Evolutionary conservation across 1,139 yeast species (phyloP).

Genomic region (Yamadazyma atmosphaerica): DNA sequence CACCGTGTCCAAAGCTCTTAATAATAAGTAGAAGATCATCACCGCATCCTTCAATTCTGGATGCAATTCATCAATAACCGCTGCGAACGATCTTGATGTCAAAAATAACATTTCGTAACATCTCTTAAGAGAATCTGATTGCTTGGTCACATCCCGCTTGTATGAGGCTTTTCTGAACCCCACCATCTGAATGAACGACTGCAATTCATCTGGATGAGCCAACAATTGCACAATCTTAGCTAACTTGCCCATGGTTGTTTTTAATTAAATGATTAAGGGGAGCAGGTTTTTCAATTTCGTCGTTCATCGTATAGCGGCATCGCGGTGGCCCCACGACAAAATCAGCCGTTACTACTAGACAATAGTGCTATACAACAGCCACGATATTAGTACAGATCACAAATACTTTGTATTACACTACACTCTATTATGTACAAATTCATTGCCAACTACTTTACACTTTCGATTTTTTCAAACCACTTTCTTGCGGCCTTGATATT

Average conservation of each 20-base stretch:
- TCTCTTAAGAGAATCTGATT: constrained; percentile 50
- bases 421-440: background rate
- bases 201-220: constrained; percentile 71
- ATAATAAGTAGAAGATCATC: constrained; percentile 78
- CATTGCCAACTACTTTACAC: constrained; percentile 12
- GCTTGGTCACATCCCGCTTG: constrained; percentile 26
- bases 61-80: constrained; percentile 87
- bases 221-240: constrained; percentile 44
- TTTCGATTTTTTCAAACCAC: constrained; percentile 64
- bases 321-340: too few species aligned
- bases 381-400: too few species aligned
- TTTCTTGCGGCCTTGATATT: constrained; percentile 67
- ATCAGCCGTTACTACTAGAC: too few species aligned
- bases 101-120: constrained; percentile 67
- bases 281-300: constrained; percentile 1
- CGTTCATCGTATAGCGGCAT: constrained; percentile 2
- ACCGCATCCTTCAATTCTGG: constrained; percentile 85
- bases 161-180: constrained; percentile 56
- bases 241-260: constrained; percentile 61
- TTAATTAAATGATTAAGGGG: background rate
- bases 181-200: constrained; percentile 62
- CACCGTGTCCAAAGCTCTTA: constrained; percentile 92
- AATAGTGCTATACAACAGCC: too few species aligned
- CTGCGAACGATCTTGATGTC: constrained; percentile 90
- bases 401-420: too few species aligned